Evolutionary conservation across 371 early-diverging fungal genomes (phyloP).

Genomic region (Chytridium lagenaria): DNA sequence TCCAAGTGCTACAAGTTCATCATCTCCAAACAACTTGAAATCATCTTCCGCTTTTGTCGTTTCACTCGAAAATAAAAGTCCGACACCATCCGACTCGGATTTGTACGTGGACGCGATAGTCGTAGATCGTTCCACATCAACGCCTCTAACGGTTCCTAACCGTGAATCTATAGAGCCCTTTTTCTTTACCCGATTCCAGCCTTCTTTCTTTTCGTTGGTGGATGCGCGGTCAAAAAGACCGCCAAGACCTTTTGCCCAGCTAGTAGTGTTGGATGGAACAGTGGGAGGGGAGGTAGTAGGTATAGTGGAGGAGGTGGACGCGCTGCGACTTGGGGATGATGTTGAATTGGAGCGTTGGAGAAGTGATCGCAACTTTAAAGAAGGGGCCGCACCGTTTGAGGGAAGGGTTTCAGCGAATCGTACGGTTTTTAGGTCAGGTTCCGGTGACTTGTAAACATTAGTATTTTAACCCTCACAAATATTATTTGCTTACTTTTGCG

Average conservation of each 20-base stretch:
- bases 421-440: too few relatives aligned
- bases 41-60: background rate
- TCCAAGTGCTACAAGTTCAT: background rate
- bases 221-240: constrained; percentile 1
- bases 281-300: too few relatives aligned
- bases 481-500: too few relatives aligned
- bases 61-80: background rate
- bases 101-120: background rate
- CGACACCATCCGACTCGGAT: background rate
- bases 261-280: background rate
- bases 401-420: too few relatives aligned
- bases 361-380: background rate
- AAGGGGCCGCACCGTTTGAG: too few relatives aligned
- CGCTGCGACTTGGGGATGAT: too few relatives aligned
- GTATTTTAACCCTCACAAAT: too few relatives aligned
- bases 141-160: too few relatives aligned
- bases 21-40: background rate
- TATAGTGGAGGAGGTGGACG: too few relatives aligned
- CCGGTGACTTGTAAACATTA: too few relatives aligned
- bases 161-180: background rate
- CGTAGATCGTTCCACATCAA: background rate
- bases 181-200: background rate
- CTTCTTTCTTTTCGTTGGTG: background rate
- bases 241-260: background rate
- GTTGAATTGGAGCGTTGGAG: background rate